phyloP scores from a whole-genome alignment of 2,329 filamentous ascomycete species.

The Zasmidium citrigriseum region DNA sequence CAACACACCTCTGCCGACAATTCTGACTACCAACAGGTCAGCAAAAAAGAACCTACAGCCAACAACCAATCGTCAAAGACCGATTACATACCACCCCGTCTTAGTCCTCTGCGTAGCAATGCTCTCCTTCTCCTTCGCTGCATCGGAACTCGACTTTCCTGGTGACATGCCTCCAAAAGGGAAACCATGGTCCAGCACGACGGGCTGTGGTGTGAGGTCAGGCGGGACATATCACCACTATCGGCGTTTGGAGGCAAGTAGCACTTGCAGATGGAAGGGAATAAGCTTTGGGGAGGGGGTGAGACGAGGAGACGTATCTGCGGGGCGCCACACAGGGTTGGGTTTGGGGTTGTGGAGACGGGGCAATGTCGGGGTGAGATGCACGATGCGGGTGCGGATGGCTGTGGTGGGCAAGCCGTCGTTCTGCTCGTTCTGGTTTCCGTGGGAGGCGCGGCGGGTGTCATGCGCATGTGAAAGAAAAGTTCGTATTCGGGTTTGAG shows the following conservation, averaged over 20 bases:
- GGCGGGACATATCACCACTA: slow-evolving; percentile 12
- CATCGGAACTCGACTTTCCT: neutral
- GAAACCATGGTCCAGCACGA: neutral
- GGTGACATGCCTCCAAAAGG: slow-evolving; percentile 1
- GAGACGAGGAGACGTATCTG: too few species aligned
- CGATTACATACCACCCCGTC: slow-evolving; percentile 28
- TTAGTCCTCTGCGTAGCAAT: slow-evolving; percentile 22
- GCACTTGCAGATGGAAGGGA: neutral
- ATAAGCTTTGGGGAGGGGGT: neutral
- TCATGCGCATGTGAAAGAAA: neutral
- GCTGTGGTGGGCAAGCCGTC: neutral
- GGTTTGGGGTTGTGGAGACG: neutral
- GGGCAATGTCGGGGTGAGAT: neutral
- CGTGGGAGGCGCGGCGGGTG: too few species aligned
- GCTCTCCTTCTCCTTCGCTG: neutral
- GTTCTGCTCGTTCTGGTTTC: too few species aligned
- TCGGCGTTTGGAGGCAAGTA: slow-evolving; percentile 13
- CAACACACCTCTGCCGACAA: slow-evolving; percentile 17
- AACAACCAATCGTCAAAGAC: neutral
- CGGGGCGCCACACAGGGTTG: too few species aligned
- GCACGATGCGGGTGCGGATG: neutral
- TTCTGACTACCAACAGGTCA: slow-evolving; percentile 22
- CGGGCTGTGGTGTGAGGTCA: neutral
- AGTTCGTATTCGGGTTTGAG: too few species aligned
- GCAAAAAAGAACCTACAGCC: neutral